phyloP scores from a whole-genome alignment of 2,329 filamentous ascomycete species.

The Monilinia fructigena region DNA sequence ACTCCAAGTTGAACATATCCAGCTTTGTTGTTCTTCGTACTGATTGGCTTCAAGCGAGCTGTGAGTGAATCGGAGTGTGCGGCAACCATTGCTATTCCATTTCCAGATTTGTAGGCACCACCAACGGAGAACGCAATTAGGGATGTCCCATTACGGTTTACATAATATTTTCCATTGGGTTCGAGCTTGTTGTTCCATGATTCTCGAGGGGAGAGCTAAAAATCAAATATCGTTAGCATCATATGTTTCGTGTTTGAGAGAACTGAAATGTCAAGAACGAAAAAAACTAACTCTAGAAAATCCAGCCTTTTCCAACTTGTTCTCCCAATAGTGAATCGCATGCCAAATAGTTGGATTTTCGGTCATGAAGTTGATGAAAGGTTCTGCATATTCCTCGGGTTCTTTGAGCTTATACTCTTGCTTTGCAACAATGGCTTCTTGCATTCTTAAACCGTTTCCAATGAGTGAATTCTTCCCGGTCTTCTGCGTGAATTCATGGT shows the following conservation, averaged over 20 bases:
- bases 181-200: constrained; percentile 72
- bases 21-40: constrained; percentile 76
- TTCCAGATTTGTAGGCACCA: constrained; percentile 75
- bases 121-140: constrained; percentile 85
- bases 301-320: constrained; percentile 67
- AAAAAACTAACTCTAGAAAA: constrained; percentile 62
- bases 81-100: constrained; percentile 83
- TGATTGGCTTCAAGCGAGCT: constrained; percentile 86
- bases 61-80: constrained; percentile 93
- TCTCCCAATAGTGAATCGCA: constrained; percentile 74
- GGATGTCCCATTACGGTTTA: constrained; percentile 80
- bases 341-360: constrained; percentile 94
- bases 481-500: constrained; percentile 24
- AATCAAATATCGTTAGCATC: not conserved
- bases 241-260: not conserved
- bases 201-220: constrained; percentile 72
- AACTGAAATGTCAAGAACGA: not conserved
- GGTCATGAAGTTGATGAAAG: constrained; percentile 83
- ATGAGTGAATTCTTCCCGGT: not conserved
- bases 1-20: constrained; percentile 89
- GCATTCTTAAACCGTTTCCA: not conserved
- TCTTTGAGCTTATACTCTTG: constrained; percentile 28
- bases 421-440: not conserved
- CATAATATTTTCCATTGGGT: constrained; percentile 84
- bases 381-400: constrained; percentile 71